Base-by-base conservation (phyloP, 441 rosid species). In the Brassica hybrid region DNA sequence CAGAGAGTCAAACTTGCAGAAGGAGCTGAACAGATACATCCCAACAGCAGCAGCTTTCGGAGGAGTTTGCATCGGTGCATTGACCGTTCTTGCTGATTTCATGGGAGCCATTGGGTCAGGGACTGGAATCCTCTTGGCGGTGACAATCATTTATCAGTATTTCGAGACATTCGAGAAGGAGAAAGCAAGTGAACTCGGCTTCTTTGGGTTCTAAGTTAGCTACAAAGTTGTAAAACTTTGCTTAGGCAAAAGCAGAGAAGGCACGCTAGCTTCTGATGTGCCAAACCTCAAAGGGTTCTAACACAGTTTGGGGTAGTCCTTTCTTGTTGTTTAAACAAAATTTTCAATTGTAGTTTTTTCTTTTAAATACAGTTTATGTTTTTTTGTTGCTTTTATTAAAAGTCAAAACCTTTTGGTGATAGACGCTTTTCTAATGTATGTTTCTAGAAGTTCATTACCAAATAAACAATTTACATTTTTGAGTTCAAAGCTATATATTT, bases 111-210 rank as follows among this genome's bases (percentile, higher is more conserved):
- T 88, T 11, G 89, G 91, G 30, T 89, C 94, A 0, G 91, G 94
- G 5, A 89, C 94, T 0, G 90, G 91, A 41, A 87, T 89, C 45
- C 80, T 89, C 18, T 89, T 88, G 6, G 90, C 91, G 0, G 99
- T 91, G 54, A 94, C 99, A 11, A 93, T 94, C 67, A 92, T 92
- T 2, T 94, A 94, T 69, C 99, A 94, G 76, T 93, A 94, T 75
- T 94, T 93, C 1, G 99, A 94, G 87, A 93, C 97, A 0, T 94
- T 94, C n/a, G 98, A 94, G 86, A 94, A 94, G 88, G 99, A 94
- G 80, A 93, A 86, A 81, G 99, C 98, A 12, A 92, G 93, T 63
- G 99, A 94, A 73, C 99, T 94, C 38, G 99, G 98, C 63, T 87
- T 94, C 93, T 91, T 93, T 21, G 86, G 86, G 16, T 77, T 84